Evolutionary conservation across 2,329 filamentous ascomycete species (phyloP).

Genomic region (Cryphonectria carpinicola): DNA sequence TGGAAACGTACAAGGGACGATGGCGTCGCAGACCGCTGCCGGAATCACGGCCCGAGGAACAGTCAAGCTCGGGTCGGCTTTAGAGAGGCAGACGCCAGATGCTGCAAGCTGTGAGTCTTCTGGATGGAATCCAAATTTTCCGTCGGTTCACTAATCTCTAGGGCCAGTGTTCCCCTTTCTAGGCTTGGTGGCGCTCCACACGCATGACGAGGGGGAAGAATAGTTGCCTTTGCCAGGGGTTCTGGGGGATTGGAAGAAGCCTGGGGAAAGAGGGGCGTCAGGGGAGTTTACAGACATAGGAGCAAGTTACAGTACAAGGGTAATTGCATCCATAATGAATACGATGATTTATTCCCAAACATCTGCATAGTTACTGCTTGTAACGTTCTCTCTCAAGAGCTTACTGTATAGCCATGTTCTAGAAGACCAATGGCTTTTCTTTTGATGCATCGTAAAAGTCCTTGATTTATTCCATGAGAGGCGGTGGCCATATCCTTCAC

Average conservation of each 20-base stretch:
- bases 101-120: neutral
- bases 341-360: neutral
- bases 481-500: neutral
- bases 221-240: neutral
- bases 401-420: neutral
- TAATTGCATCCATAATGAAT: neutral
- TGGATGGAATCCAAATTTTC: slow-evolving; percentile 21
- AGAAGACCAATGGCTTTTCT: neutral
- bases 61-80: neutral
- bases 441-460: too few species aligned
- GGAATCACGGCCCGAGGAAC: slow-evolving; percentile 8
- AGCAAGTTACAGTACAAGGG: neutral
- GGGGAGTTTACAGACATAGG: neutral
- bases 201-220: neutral
- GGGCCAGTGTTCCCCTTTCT: neutral
- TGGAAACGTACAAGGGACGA: neutral
- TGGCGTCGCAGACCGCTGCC: neutral
- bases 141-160: slow-evolving; percentile 9
- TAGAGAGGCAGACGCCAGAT: neutral
- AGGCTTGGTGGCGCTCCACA: neutral
- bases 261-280: neutral
- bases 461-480: neutral
- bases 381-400: neutral
- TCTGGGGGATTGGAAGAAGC: neutral
- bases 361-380: neutral